phyloP scores from a whole-genome alignment of 495 filamentous ascomycete species.

The Aspergillus heteromorphus region DNA sequence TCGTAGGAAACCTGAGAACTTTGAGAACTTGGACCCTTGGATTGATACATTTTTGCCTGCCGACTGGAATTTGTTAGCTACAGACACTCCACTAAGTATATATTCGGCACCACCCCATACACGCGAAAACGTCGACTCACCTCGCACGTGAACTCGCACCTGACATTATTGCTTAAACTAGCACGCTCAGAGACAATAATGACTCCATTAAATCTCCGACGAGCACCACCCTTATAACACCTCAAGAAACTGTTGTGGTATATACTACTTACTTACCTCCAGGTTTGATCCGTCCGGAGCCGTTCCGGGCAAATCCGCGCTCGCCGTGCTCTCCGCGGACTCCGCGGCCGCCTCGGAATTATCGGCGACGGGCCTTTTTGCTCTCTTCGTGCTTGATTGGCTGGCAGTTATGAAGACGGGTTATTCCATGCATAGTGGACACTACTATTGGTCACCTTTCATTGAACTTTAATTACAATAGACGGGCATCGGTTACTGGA shows the following conservation, averaged over 20 bases:
- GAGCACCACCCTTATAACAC: no score
- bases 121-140: background rate
- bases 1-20: background rate
- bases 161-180: background rate
- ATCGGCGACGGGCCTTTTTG: background rate
- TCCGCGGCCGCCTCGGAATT: slow-evolving; percentile 13
- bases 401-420: no score
- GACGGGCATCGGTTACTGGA: no score
- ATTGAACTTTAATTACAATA: no score
- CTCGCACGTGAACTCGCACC: background rate
- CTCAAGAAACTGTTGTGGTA: background rate
- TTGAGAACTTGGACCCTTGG: background rate
- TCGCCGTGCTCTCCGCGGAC: slow-evolving; percentile 13
- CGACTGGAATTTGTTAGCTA: background rate
- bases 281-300: no score
- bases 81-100: background rate
- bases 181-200: background rate
- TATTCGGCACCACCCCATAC: no score
- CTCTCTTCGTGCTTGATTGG: no score
- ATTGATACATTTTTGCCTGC: background rate
- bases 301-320: background rate
- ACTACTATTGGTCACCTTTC: no score
- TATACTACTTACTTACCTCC: no score
- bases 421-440: background rate
- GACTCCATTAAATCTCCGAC: no score